These are phyloP conservation scores for Nadsonia fulvescens DNA, from an alignment of 805 yeast species.

Conservation along the genomic window DNA sequence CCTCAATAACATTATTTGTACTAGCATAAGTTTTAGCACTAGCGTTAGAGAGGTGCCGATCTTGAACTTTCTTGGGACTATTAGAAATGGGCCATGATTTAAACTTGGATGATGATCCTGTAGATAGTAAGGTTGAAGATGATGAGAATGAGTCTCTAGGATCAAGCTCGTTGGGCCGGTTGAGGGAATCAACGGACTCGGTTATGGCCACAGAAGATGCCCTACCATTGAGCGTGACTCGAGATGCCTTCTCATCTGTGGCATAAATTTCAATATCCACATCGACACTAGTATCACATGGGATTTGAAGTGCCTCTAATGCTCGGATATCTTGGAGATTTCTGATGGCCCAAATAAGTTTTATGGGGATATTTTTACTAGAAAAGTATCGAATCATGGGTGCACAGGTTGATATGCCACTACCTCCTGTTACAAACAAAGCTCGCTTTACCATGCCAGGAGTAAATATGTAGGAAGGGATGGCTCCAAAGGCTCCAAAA, in stretches of 20 bases:
- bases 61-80: too few species aligned
- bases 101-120: too few species aligned
- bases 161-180: too few species aligned
- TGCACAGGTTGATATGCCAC: slow-evolving; percentile 67
- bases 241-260: slow-evolving; percentile 2
- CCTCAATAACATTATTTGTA: too few species aligned
- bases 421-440: slow-evolving; percentile 32
- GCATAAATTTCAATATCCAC: slow-evolving; percentile 6
- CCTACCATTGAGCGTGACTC: slow-evolving; percentile 3
- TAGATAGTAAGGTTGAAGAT: too few species aligned
- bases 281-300: slow-evolving; percentile 8
- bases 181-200: slow-evolving; percentile 4
- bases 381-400: slow-evolving; percentile 57
- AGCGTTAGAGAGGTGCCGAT: too few species aligned
- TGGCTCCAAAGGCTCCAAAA: slow-evolving; percentile 22
- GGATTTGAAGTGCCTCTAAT: slow-evolving; percentile 49
- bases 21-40: too few species aligned
- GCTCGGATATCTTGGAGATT: slow-evolving; percentile 64
- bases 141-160: too few species aligned
- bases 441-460: slow-evolving; percentile 26
- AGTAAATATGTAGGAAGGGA: slow-evolving; percentile 25
- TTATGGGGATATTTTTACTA: slow-evolving; percentile 47
- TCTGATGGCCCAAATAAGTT: slow-evolving; percentile 75
- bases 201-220: slow-evolving; percentile 4
- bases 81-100: too few species aligned